Evolutionary conservation across 2,329 filamentous ascomycete species (phyloP).

Genomic region (Diaporthe vexans): DNA sequence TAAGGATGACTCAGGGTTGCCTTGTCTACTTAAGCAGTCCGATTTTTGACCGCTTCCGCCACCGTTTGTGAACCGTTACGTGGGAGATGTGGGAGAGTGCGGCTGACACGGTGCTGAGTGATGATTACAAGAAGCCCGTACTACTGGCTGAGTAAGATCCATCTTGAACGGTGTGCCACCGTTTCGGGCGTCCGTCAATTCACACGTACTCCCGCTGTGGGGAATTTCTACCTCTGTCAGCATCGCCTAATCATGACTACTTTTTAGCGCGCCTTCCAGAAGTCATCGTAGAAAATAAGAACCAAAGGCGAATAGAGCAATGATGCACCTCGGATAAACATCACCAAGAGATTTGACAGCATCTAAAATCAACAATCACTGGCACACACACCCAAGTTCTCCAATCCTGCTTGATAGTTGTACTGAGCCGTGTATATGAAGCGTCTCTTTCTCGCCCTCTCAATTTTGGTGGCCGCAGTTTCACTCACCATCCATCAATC

Average conservation of each 20-base stretch:
- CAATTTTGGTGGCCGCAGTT: slow-evolving; percentile 48
- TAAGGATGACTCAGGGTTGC: background rate
- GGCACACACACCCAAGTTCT: slow-evolving; percentile 27
- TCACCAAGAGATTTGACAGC: slow-evolving; percentile 40
- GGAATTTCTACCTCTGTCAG: slow-evolving; percentile 34
- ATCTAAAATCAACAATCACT: slow-evolving; percentile 33
- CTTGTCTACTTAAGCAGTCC: background rate
- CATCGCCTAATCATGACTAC: slow-evolving; percentile 42
- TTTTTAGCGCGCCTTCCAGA: background rate
- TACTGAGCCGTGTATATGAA: slow-evolving; percentile 51
- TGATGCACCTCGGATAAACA: slow-evolving; percentile 33
- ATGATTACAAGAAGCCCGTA: background rate
- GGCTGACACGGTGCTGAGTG: slow-evolving; percentile 22
- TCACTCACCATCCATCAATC: slow-evolving; percentile 49
- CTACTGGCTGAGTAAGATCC: background rate
- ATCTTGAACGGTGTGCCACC: background rate
- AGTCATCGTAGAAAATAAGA: background rate
- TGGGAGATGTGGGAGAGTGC: no score
- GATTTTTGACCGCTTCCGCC: background rate
- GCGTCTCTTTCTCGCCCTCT: slow-evolving; percentile 45
- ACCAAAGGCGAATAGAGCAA: background rate
- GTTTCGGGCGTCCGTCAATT: background rate
- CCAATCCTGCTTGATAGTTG: slow-evolving; percentile 28
- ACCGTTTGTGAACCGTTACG: background rate
- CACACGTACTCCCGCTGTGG: background rate